Conservation (phyloP, 208 protist genomes). For the Trypanosoma brucei region DNA sequence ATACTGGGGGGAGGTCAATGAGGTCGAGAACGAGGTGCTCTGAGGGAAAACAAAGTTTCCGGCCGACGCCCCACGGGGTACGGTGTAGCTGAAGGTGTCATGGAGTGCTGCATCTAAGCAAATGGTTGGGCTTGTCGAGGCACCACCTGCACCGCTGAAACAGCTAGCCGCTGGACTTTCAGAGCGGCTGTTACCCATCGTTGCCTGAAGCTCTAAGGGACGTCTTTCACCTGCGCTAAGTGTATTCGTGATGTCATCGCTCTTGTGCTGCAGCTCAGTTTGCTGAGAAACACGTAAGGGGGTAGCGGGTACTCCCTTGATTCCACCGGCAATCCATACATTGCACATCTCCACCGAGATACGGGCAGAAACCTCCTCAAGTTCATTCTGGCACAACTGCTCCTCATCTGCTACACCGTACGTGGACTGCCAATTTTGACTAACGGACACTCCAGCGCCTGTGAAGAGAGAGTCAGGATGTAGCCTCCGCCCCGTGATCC, state of each 20-base stretch:
- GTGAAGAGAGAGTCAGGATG: constrained; percentile 4
- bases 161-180: constrained; percentile 13
- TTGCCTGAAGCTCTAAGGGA: constrained; percentile 12
- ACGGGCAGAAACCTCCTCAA: constrained; percentile 64
- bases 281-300: background rate
- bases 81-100: constrained; percentile 74
- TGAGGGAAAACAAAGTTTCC: constrained; percentile 75
- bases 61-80: constrained; percentile 49
- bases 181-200: background rate
- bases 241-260: constrained; percentile 6
- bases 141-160: constrained; percentile 1
- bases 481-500: constrained; percentile 50
- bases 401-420: constrained; percentile 31
- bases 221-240: constrained; percentile 1
- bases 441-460: background rate
- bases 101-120: constrained; percentile 65
- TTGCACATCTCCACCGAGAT: constrained; percentile 69
- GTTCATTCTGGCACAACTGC: constrained; percentile 63
- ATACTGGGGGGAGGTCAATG: constrained; percentile 54
- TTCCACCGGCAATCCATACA: constrained; percentile 30
- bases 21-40: constrained; percentile 17
- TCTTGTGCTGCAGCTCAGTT: background rate
- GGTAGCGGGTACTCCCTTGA: background rate
- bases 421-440: background rate
- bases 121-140: constrained; percentile 26